These are phyloP conservation scores for Cytospora paraplurivora DNA, from an alignment of 2,329 filamentous ascomycete species.

Conservation along the genomic window DNA sequence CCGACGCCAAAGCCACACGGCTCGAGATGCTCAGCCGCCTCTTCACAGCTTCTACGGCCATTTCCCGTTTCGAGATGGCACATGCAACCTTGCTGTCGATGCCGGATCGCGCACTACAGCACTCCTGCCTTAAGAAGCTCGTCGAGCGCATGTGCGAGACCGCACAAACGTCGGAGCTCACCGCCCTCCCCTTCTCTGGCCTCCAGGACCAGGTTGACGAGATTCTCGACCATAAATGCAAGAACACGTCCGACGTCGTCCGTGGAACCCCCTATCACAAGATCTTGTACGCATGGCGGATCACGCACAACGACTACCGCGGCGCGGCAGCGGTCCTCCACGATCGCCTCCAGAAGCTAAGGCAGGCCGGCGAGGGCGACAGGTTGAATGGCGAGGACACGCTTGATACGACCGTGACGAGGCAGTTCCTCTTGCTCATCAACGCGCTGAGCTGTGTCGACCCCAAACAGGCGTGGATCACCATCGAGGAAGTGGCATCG, in stretches of 20 bases:
- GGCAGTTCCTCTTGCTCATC: conserved; percentile 87
- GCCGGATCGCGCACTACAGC: conserved; percentile 70
- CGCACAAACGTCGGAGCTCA: conserved; percentile 66
- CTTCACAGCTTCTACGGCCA: conserved; percentile 79
- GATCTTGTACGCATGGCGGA: conserved; percentile 88
- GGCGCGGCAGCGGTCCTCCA: conserved; percentile 68
- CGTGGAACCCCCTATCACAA: conserved; percentile 76
- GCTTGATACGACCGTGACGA: conserved; percentile 65
- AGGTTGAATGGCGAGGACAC: conserved; percentile 56
- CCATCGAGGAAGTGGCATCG: conserved; percentile 49
- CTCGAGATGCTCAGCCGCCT: conserved; percentile 79
- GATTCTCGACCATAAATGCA: conserved; percentile 72
- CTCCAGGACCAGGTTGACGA: conserved; percentile 79
- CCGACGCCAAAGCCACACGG: conserved; percentile 46
- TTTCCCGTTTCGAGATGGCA: conserved; percentile 78
- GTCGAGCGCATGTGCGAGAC: conserved; percentile 69
- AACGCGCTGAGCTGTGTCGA: conserved; percentile 89
- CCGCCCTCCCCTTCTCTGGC: conserved; percentile 76
- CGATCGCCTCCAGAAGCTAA: conserved; percentile 65
- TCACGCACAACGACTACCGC: conserved; percentile 82
- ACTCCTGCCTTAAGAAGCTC: conserved; percentile 70
- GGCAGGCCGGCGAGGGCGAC: conserved; percentile 60
- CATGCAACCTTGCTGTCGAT: conserved; percentile 78
- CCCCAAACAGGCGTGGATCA: conserved; percentile 80
- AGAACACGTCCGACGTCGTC: conserved; percentile 65